These are phyloP conservation scores for Saccharomyces pastorianus DNA, from an alignment of 1,139 yeast genomes.

Conservation along the genomic window DNA sequence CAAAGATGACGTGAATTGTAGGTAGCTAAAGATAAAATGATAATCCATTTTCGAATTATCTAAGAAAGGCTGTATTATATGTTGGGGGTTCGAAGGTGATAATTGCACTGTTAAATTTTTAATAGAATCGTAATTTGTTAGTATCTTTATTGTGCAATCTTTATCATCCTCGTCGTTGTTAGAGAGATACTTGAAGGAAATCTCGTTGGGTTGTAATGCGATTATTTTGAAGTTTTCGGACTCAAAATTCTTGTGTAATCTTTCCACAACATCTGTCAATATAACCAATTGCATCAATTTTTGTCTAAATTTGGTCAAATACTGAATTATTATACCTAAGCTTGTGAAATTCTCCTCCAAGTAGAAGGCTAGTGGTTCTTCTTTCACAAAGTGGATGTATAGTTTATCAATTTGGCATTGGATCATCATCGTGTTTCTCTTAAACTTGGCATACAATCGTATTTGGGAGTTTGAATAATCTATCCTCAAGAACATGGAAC, in stretches of 20 bases:
- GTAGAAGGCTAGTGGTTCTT: slow-evolving; percentile 25
- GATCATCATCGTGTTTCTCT: slow-evolving; percentile 26
- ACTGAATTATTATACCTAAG: slow-evolving; percentile 25
- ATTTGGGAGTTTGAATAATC: slow-evolving; percentile 27
- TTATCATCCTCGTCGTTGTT: slow-evolving; percentile 17
- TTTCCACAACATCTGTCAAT: slow-evolving; percentile 30
- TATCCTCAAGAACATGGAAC: slow-evolving; percentile 28
- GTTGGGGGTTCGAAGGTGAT: slow-evolving; percentile 30
- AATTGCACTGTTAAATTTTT: slow-evolving; percentile 26
- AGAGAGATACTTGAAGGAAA: slow-evolving; percentile 30
- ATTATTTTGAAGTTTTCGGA: slow-evolving; percentile 28
- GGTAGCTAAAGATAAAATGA: slow-evolving; percentile 30
- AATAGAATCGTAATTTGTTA: slow-evolving; percentile 23
- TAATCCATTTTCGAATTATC: slow-evolving; percentile 25
- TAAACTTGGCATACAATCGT: slow-evolving; percentile 27
- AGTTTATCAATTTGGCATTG: slow-evolving; percentile 29
- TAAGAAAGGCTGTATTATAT: slow-evolving; percentile 28
- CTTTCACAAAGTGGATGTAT: slow-evolving; percentile 23
- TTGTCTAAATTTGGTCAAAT: slow-evolving; percentile 27
- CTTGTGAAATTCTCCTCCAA: slow-evolving; percentile 24
- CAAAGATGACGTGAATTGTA: slow-evolving; percentile 30
- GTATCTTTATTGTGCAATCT: slow-evolving; percentile 30
- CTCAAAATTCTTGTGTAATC: slow-evolving; percentile 28
- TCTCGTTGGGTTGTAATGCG: slow-evolving; percentile 29
- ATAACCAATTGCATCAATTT: slow-evolving; percentile 30